phyloP scores from a whole-genome alignment of 2,329 filamentous ascomycete genomes.

The Teratosphaeria pseudoeucalypti region DNA sequence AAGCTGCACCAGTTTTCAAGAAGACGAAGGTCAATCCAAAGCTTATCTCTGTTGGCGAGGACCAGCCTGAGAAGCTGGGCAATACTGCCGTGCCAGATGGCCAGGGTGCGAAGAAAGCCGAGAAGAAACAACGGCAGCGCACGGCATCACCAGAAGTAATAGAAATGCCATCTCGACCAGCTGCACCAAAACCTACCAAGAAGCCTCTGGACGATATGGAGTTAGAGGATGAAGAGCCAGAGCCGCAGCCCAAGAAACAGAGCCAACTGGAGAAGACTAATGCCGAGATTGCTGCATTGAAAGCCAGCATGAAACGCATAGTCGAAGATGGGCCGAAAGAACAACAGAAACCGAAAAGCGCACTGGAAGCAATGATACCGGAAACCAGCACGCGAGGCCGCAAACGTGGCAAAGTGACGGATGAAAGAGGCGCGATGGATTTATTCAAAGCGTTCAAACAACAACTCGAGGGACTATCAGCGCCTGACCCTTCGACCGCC shows the following conservation, averaged over 20 bases:
- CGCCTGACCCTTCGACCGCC: neutral
- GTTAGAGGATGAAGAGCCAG: constrained; percentile 15
- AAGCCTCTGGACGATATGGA: neutral
- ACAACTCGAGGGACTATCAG: constrained; percentile 49
- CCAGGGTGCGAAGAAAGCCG: constrained; percentile 9
- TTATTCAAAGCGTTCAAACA: constrained; percentile 36
- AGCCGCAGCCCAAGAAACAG: constrained; percentile 7
- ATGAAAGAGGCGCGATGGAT: neutral
- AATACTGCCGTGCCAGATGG: constrained; percentile 14
- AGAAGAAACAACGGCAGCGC: neutral
- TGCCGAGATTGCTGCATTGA: constrained; percentile 69
- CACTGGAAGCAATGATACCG: constrained; percentile 65
- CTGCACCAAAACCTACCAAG: neutral
- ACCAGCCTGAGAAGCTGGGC: constrained; percentile 15
- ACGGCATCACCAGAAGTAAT: neutral
- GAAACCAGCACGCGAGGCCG: constrained; percentile 58
- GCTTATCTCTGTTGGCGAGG: constrained; percentile 45
- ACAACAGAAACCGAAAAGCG: constrained; percentile 51
- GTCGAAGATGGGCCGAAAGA: constrained; percentile 25
- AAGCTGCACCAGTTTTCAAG: constrained; percentile 52
- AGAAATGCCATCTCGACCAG: neutral
- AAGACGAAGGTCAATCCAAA: constrained; percentile 72
- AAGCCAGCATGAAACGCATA: constrained; percentile 68
- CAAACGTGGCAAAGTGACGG: constrained; percentile 49
- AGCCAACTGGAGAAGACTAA: constrained; percentile 49